Conservation (phyloP, 108 stramenopile species). For the Epithemia pelagica region DNA sequence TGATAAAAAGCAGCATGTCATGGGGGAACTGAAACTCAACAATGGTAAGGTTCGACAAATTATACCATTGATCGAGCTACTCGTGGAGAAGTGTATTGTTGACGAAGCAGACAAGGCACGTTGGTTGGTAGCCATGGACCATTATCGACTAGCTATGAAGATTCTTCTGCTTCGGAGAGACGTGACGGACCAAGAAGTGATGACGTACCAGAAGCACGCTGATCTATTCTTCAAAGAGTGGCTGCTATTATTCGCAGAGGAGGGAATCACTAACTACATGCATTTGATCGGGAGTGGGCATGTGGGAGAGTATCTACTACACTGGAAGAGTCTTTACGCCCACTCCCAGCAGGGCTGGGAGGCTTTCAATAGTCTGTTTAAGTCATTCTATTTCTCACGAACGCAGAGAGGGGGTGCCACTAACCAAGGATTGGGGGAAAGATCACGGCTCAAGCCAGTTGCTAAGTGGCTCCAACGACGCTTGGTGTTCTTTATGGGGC, state of each 20-base stretch:
- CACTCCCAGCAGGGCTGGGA: slow-evolving; percentile 22
- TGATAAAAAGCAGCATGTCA: no score
- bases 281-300: slow-evolving; percentile 20
- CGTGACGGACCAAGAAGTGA: not conserved
- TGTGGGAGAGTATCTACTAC: slow-evolving; percentile 9
- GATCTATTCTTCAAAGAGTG: not conserved
- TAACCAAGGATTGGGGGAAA: not conserved
- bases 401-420: not conserved
- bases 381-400: not conserved
- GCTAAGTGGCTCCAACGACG: not conserved
- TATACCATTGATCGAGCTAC: no score
- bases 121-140: no score
- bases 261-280: slow-evolving; percentile 24
- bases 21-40: no score
- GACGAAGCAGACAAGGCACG: no score
- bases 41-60: no score
- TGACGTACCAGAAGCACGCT: not conserved
- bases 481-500: no score
- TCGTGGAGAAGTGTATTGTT: no score
- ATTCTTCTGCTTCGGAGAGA: not conserved
- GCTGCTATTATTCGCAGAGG: not conserved
- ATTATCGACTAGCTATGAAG: no score
- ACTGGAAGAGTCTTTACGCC: slow-evolving; percentile 1
- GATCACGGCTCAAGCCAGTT: not conserved
- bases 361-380: slow-evolving; percentile 5